These are phyloP conservation scores for Fusarium staphyleae DNA, from an alignment of 2,329 filamentous ascomycete genomes.

Conservation along the genomic window DNA sequence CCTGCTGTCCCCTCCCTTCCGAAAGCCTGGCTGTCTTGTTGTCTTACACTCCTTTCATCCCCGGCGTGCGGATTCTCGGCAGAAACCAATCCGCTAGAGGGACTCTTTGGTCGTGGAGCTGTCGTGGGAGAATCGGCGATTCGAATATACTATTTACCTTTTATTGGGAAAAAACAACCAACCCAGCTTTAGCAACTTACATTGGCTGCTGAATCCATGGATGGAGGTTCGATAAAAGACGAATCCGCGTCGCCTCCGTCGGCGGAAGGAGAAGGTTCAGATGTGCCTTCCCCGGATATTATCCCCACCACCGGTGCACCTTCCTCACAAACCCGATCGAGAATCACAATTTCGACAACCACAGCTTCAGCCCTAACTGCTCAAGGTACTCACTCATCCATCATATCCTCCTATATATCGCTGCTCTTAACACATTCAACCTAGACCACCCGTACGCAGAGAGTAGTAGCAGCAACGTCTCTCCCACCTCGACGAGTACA, in stretches of 20 bases:
- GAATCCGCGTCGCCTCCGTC: slow-evolving; percentile 32
- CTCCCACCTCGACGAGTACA: slow-evolving; percentile 26
- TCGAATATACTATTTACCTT: slow-evolving; percentile 8
- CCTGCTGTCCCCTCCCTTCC: background rate
- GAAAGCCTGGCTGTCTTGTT: slow-evolving; percentile 18
- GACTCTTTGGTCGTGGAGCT: slow-evolving; percentile 22
- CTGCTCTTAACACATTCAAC: slow-evolving; percentile 9
- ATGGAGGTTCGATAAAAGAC: slow-evolving; percentile 33
- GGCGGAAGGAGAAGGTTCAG: slow-evolving; percentile 13
- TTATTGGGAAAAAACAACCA: too few relatives aligned
- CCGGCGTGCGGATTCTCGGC: slow-evolving; percentile 28
- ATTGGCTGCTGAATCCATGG: slow-evolving; percentile 20
- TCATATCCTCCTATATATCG: slow-evolving; percentile 6
- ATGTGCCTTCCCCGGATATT: slow-evolving; percentile 19
- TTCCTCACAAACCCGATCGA: slow-evolving; percentile 8
- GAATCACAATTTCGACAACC: slow-evolving; percentile 10
- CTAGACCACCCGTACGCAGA: slow-evolving; percentile 24
- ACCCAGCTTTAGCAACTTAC: background rate
- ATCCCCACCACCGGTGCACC: slow-evolving; percentile 6
- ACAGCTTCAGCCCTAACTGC: slow-evolving; percentile 8
- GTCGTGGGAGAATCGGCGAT: slow-evolving; percentile 18
- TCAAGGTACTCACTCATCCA: too few relatives aligned
- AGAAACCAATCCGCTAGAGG: slow-evolving; percentile 19
- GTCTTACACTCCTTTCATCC: slow-evolving; percentile 10
- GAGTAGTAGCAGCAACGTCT: slow-evolving; percentile 32